Base-by-base conservation (phyloP, 768 basidiomycete genomes). In the Xerocomus potaroensis region DNA sequence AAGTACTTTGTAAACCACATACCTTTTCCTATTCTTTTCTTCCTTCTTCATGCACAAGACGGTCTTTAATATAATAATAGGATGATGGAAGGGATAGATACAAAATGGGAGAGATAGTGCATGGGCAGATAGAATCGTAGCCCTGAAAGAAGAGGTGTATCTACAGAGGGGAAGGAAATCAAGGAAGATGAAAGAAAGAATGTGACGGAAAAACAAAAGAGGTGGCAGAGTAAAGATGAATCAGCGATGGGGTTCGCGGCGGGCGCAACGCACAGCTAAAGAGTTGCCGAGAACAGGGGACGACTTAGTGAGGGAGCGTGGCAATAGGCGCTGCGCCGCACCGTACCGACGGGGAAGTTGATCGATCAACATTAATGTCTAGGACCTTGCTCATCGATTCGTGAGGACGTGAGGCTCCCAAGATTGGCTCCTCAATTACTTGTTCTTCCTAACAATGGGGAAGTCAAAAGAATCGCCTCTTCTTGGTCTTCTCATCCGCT, bases 401-500 rank as follows among this genome's bases (percentile, higher is more conserved):
- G 43, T 42, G 41, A 52, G 53, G 57, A 47, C 9, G 30, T 40
- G 43, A 43, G n/a, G n/a, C n/a, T n/a, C n/a, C 45, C 45, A 53
- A 49, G 53, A 38, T 6, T 26, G 23, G 21, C 45, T 45, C 30
- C 24, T 40, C 32, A 18, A 27, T n/a, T n/a, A n/a, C 15, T 35
- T 32, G 16, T 43, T 36, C 14, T 36, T 36, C 29, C 24, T 34
- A 42, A 30, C 12, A 21, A 21, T 40, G 15, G 33, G 12, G 5
- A 22, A 11, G 15, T 65, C 51, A 88, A 61, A 91, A 91, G 68
- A 92, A 87, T 57, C 79, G 76, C 63, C 78, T 77, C 72, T 86
- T 91, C 51, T 68, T 66, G 64, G 78, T 63, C 70, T 81, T 91
- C 65, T 90, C 90, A 47, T 90, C 85, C 31, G 78, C 71, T 35